Evolutionary conservation across 257 asterid species (phyloP), one percentile per base, ranked within the genome.

Genomic region (Solanum etuberosum): DNA sequence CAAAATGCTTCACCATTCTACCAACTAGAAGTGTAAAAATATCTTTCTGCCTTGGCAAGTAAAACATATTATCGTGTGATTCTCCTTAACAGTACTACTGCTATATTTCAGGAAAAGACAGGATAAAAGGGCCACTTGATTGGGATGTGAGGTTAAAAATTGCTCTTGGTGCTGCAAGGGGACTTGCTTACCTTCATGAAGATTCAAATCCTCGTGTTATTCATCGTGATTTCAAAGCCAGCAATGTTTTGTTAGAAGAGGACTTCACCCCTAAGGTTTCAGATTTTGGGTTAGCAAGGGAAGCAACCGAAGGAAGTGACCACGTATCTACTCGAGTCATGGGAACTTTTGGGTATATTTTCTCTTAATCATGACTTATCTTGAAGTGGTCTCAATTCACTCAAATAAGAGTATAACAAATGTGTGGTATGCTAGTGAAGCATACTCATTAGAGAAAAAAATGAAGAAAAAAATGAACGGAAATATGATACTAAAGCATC

Each of bases 201-300:
- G 99, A 97, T 89, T 96, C 99, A 63, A 96, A 94, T 90, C 99
- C 99, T 87, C 97, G 99, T 84, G 99, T 97, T 70, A 97, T 97
- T 88, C 99, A 97, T 89, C 91, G 99, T 89, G 99, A 97, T 90
- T 97, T 97, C 74, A 97, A 97, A 91, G 99, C 98, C 32, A 94
- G 98, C 88, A 97, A 97, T 88, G 98, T 97, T 83, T 88, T 97
- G 88, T 92, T 97, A 38, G 99, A 96, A 87, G 95, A 93, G 68
- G 99, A 97, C 84, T 95, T 93, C 85, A 96, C 99, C 83, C 99
- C 99, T 67, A 97, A 97, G 92, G 99, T 97, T 84, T 93, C 99
- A 16, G 99, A 97, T 91, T 97, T 97, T 89, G 99, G 99, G 88
- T 90, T 97, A 91, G 99, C 99, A 21, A 90, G 99, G 83, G 98